Evolutionary conservation across 1,284 basidiomycete species (phyloP).

Genomic region (Microbotryum violaceum): DNA sequence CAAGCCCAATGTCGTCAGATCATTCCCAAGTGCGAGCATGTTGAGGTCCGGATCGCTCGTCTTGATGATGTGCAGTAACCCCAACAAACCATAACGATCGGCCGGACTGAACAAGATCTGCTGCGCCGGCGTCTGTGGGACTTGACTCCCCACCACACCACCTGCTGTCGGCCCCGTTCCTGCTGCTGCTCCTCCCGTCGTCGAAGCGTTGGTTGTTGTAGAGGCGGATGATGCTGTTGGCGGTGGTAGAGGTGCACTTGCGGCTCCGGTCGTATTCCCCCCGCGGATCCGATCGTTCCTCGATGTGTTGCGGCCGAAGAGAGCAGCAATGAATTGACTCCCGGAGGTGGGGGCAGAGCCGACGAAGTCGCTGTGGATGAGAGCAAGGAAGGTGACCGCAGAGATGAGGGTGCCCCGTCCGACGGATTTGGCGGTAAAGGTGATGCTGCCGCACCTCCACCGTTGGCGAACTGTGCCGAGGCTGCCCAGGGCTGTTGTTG

Average conservation of each 20-base stretch:
- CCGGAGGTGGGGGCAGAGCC: neutral
- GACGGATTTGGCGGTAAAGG: constrained; percentile 10
- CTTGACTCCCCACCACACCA: constrained; percentile 1
- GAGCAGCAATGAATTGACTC: constrained; percentile 12
- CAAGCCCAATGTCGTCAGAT: constrained; percentile 84
- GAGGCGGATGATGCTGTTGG: neutral
- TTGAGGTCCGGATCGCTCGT: constrained; percentile 76
- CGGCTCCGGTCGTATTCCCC: too few species aligned
- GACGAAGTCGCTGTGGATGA: too few species aligned
- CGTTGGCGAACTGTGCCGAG: constrained; percentile 8
- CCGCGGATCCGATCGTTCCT: neutral
- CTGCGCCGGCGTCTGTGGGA: constrained; percentile 62
- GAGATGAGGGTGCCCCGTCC: constrained; percentile 4
- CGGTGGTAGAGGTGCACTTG: neutral
- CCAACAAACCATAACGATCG: constrained; percentile 88
- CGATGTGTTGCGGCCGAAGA: constrained; percentile 11
- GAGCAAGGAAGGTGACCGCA: constrained; percentile 1
- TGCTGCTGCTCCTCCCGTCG: neutral
- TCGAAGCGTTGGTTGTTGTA: neutral
- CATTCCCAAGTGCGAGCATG: constrained; percentile 79
- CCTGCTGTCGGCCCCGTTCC: neutral
- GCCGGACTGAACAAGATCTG: constrained; percentile 90
- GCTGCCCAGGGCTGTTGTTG: constrained; percentile 3
- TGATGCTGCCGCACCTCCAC: constrained; percentile 17
- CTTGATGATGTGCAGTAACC: constrained; percentile 83